Conservation (phyloP, 2,329 filamentous ascomycete species). For the Fusarium concolor region DNA sequence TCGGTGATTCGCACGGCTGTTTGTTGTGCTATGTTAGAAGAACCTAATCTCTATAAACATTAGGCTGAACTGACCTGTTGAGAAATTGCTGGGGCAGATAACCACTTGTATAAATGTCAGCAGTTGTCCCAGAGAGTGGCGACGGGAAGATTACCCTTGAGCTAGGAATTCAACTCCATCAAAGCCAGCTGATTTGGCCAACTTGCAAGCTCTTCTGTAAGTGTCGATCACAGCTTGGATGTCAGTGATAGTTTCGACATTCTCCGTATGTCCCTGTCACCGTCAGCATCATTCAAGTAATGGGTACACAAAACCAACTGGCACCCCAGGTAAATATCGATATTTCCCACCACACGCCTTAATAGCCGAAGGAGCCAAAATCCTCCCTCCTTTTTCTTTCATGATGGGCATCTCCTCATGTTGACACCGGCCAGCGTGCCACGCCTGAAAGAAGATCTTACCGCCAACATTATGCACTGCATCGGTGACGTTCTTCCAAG, state of each 20-base stretch:
- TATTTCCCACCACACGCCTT: slow-evolving; percentile 7
- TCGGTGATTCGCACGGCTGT: not conserved
- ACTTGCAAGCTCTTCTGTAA: not conserved
- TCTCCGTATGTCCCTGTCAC: slow-evolving; percentile 4
- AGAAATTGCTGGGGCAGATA: slow-evolving; percentile 10
- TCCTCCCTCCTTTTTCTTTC: not conserved
- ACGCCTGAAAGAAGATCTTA: slow-evolving; percentile 19
- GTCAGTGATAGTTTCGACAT: not conserved
- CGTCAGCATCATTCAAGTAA: accelerated
- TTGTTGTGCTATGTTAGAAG: no score
- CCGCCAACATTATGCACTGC: not conserved
- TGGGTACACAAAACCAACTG: not conserved
- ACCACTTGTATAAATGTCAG: not conserved
- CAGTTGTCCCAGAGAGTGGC: accelerated
- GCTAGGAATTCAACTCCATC: slow-evolving; percentile 7
- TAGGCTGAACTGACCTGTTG: not conserved
- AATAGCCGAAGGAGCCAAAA: slow-evolving; percentile 13
- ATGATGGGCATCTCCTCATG: slow-evolving; percentile 12
- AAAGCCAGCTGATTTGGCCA: slow-evolving; percentile 7
- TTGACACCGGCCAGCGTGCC: slow-evolving; percentile 20
- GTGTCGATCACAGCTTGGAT: not conserved
- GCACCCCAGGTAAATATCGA: not conserved
- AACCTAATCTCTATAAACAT: no score
- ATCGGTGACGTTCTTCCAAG: not conserved
- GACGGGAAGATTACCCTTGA: slow-evolving; percentile 1